These are phyloP conservation scores for Chalaropsis ovoidea DNA, from an alignment of 2,329 filamentous ascomycete species.

Conservation along the genomic window DNA sequence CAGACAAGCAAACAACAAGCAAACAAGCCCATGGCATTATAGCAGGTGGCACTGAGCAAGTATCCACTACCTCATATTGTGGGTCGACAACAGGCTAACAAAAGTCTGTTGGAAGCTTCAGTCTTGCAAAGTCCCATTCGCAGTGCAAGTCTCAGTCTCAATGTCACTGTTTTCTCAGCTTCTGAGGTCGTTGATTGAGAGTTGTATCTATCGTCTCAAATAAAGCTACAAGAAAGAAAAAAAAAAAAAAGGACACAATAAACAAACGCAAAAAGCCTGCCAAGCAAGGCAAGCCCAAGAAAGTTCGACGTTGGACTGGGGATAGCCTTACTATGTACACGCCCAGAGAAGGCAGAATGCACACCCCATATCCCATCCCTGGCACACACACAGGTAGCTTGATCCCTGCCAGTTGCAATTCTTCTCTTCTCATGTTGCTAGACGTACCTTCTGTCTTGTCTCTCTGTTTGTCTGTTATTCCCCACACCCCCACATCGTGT, in stretches of 20 bases:
- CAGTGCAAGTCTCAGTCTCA: neutral
- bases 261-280: neutral
- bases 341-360: neutral
- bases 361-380: neutral
- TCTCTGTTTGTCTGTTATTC: slow-evolving; percentile 2
- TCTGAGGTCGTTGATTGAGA: neutral
- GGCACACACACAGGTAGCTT: neutral
- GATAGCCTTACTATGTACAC: neutral
- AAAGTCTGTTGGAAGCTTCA: neutral
- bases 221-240: neutral
- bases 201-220: neutral
- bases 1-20: neutral
- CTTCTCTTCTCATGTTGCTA: neutral
- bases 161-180: neutral
- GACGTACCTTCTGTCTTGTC: neutral
- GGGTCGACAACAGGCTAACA: neutral
- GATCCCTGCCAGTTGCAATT: slow-evolving; percentile 1
- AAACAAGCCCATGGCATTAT: neutral
- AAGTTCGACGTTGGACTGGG: neutral
- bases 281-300: neutral
- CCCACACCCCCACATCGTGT: slow-evolving; percentile 14
- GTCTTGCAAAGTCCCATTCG: neutral
- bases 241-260: neutral
- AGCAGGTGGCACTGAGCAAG: neutral
- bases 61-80: neutral